Conservation (phyloP, 2,329 filamentous ascomycete species). For the Kalaharituber pfeilii region DNA sequence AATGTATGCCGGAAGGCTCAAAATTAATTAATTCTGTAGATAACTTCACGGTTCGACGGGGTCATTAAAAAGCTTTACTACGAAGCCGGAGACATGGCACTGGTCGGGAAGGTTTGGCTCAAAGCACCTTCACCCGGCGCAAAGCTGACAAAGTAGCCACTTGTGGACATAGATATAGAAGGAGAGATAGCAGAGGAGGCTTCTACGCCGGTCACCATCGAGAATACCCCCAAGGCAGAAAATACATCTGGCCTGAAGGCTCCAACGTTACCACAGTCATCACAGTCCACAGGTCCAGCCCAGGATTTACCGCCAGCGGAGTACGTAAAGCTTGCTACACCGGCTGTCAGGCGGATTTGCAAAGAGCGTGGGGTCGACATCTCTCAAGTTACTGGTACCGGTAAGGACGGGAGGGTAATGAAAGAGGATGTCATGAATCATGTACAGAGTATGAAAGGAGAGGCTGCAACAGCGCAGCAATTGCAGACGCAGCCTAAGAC, state of each 20-base stretch:
- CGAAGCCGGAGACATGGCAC: slow-evolving; percentile 88
- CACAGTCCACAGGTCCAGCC: slow-evolving; percentile 25
- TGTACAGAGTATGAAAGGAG: too few species aligned
- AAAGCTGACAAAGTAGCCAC: slow-evolving; percentile 33
- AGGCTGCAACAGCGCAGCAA: neutral
- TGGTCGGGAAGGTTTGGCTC: slow-evolving; percentile 51
- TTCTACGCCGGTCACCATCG: slow-evolving; percentile 8
- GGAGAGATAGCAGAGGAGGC: slow-evolving; percentile 25
- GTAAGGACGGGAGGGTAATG: slow-evolving; percentile 73
- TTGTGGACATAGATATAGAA: slow-evolving; percentile 88
- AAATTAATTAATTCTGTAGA: slow-evolving; percentile 30
- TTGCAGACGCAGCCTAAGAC: neutral
- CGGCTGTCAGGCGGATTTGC: slow-evolving; percentile 73
- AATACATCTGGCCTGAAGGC: slow-evolving; percentile 2
- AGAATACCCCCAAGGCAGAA: slow-evolving; percentile 16
- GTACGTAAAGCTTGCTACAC: slow-evolving; percentile 51
- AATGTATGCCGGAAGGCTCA: neutral
- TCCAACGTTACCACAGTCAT: neutral
- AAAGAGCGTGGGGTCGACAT: slow-evolving; percentile 69
- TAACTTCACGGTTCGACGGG: slow-evolving; percentile 86
- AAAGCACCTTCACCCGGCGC: neutral
- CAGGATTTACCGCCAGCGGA: slow-evolving; percentile 39
- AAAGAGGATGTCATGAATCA: slow-evolving; percentile 67
- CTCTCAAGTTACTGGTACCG: slow-evolving; percentile 60
- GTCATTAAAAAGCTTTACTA: slow-evolving; percentile 94